Conservation (phyloP, 768 basidiomycete species). For the Boletus sensibilis region DNA sequence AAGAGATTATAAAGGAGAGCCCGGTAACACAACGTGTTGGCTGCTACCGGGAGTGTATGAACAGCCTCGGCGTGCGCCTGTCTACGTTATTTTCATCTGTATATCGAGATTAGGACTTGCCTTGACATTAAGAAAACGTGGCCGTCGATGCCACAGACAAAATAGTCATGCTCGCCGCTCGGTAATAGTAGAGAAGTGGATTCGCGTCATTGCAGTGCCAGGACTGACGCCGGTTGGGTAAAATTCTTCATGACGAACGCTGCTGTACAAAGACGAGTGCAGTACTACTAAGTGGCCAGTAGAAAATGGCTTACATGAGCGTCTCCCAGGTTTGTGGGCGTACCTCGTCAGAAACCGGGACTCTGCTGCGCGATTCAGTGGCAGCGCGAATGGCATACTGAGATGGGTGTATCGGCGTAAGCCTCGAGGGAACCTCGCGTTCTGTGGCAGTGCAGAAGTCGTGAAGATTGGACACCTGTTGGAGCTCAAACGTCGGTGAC, state of each 20-base stretch:
- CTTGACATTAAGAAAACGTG: conserved; percentile 31
- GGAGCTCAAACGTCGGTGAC: conserved; percentile 5
- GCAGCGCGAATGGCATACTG: no score
- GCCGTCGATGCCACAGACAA: conserved; percentile 11
- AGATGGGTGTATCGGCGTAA: background rate
- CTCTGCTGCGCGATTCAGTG: background rate
- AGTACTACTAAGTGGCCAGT: background rate
- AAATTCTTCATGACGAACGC: conserved; percentile 1
- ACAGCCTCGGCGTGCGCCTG: conserved; percentile 25
- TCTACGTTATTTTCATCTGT: conserved; percentile 20
- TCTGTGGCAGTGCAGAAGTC: conserved; percentile 23
- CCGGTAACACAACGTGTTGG: conserved; percentile 23
- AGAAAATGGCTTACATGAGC: conserved; percentile 1
- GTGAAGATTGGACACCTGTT: background rate
- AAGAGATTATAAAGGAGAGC: conserved; percentile 27
- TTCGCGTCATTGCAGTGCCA: conserved; percentile 25
- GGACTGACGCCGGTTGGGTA: conserved; percentile 8
- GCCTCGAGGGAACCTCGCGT: conserved; percentile 30
- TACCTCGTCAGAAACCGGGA: background rate
- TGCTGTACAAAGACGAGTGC: conserved; percentile 13
- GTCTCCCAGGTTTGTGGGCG: conserved; percentile 4
- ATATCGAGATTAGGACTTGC: conserved; percentile 10
- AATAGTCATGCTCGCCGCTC: conserved; percentile 10
- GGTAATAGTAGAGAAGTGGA: conserved; percentile 13
- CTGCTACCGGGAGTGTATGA: conserved; percentile 17